phyloP scores from a whole-genome alignment of 2,329 filamentous ascomycete species.

The Verticillium klebahnii region DNA sequence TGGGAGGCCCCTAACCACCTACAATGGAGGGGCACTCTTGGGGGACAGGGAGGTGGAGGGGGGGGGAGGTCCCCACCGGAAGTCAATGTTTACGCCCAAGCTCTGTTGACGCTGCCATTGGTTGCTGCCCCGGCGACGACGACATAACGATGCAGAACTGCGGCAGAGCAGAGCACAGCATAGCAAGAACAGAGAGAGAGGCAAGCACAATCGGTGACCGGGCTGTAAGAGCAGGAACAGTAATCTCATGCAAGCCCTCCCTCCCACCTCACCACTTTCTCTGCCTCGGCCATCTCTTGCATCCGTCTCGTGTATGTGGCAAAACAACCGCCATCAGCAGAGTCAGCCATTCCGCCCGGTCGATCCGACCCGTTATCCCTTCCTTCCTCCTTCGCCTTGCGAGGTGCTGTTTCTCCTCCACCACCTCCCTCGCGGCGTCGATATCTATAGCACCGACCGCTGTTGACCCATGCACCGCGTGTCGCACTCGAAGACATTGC shows the following conservation, averaged over 20 bases:
- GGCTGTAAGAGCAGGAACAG: not conserved
- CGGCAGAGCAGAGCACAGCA: not conserved
- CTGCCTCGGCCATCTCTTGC: not conserved
- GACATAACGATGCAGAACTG: not conserved
- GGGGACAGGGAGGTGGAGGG: not conserved
- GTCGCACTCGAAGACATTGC: not conserved
- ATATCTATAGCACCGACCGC: not conserved
- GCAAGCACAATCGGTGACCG: not conserved
- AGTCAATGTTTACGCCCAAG: constrained; percentile 2
- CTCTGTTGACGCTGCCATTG: not conserved
- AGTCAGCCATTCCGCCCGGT: not conserved
- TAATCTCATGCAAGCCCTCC: not conserved
- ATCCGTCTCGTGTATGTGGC: not conserved
- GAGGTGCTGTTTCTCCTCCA: not conserved
- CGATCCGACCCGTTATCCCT: not conserved
- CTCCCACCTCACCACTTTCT: not conserved
- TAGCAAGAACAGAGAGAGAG: not conserved
- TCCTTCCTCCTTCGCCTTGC: not conserved
- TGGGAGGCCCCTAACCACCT: not conserved
- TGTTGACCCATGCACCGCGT: not conserved
- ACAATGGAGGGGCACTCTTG: not conserved
- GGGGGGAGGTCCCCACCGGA: constrained; percentile 1
- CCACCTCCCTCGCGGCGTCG: not conserved
- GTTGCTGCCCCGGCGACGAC: constrained; percentile 1
- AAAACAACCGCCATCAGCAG: not conserved